Evolutionary conservation across 2,329 filamentous ascomycete species (phyloP), one percentile per base, ranked within the genome.

Genomic region (Cryphonectria japonica): DNA sequence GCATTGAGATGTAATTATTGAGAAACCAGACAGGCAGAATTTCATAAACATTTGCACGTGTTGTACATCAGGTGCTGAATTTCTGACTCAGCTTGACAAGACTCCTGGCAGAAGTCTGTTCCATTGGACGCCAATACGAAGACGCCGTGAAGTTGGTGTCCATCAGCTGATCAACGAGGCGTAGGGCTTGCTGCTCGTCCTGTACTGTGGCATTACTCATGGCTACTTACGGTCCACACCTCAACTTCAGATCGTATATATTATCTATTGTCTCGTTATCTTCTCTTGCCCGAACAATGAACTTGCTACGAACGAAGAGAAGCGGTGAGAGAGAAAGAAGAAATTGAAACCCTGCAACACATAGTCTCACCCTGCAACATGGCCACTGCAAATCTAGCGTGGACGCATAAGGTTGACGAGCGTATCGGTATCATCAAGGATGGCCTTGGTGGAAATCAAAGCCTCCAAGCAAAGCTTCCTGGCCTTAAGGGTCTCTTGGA

Each of bases 401-500:
- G 66, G 66, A 52, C 41, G 16, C 54, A 62, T 16, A 19, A 19
- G 19, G 62, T 62, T 37, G 66, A 71, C 46, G 66, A 66, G 13
- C 69, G 66, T 22, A 46, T 71, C 37, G 43, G 37, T 19, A n/a
- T 66, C 41, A 65, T 71, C 29, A 67, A 39, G 11, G 43, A 69
- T 14, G 41, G 60, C 29, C 66, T 71, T 7, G 14, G 26, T 3
- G 34, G n/a, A 6, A 13, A 61, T 54, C 26, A 64, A 22, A 3
- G 14, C 1, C 52, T 61, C 7, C 46, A 50, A 19, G 32, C 11
- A 9, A 68, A 69, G 37, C 69, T 71, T 16, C 73, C 73, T 4
- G 73, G 73, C 22, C 72, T 73, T n/a, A 61, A 72, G 62, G 8
- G 8, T 8, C 68, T 74, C 19, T 66, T 74, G 3, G 66, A 73